These are phyloP conservation scores for Cocos nucifera DNA, from an alignment of 176 grass and related monocot species.

Conservation along the genomic window DNA sequence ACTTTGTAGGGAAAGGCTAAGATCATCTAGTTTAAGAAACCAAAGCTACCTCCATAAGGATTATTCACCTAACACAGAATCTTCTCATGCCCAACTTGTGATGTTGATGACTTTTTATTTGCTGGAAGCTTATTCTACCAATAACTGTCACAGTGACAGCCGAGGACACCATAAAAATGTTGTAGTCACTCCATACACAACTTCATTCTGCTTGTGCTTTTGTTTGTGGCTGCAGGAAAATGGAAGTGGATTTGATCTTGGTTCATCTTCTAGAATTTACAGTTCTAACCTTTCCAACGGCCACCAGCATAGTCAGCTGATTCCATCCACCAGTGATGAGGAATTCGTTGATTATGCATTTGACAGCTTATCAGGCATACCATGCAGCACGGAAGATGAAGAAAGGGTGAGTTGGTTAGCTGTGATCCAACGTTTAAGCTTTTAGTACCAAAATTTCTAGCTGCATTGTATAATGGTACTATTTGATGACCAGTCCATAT, in stretches of 20 bases:
- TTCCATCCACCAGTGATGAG: constrained; percentile 54
- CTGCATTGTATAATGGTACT: background rate
- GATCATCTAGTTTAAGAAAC: too few species aligned
- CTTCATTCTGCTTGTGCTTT: too few species aligned
- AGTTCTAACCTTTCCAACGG: constrained; percentile 42
- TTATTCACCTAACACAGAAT: too few species aligned
- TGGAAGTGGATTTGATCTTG: constrained; percentile 31
- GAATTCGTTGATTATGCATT: constrained; percentile 89
- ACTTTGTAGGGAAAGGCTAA: too few species aligned
- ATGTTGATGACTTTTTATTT: too few species aligned
- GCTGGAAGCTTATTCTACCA: too few species aligned
- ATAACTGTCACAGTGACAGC: too few species aligned
- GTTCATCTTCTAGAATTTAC: constrained; percentile 52
- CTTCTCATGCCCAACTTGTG: too few species aligned
- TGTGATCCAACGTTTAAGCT: background rate
- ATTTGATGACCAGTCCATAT: too few species aligned
- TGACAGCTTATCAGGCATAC: constrained; percentile 63
- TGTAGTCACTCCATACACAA: too few species aligned
- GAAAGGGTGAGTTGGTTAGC: constrained; percentile 60
- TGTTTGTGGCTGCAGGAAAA: constrained; percentile 18
- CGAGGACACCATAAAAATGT: too few species aligned
- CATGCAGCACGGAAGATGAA: constrained; percentile 77
- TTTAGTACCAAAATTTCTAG: background rate
- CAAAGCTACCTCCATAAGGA: too few species aligned
- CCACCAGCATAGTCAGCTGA: constrained; percentile 26